These are phyloP conservation scores for Sordariomycetes sp. DNA, from an alignment of 2,329 filamentous ascomycete genomes.

Conservation along the genomic window DNA sequence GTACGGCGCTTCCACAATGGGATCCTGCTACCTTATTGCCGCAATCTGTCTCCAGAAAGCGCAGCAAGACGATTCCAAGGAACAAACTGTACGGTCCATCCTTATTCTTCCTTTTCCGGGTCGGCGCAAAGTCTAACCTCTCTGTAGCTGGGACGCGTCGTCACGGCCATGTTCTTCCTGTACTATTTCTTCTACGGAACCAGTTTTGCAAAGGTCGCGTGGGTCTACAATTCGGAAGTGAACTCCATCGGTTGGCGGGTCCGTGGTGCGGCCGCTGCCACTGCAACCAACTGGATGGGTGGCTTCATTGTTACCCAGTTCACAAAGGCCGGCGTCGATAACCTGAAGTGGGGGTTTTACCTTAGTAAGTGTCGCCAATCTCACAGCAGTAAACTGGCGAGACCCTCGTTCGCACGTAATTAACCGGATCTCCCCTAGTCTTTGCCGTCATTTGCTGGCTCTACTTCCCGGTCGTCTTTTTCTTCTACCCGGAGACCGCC, in stretches of 20 bases:
- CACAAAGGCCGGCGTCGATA: slow-evolving; percentile 26
- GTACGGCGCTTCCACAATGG: slow-evolving; percentile 20
- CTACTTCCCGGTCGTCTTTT: slow-evolving; percentile 25
- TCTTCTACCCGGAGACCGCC: slow-evolving; percentile 35
- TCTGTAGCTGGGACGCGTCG: slow-evolving; percentile 19
- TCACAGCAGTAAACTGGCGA: neutral
- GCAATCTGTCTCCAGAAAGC: slow-evolving; percentile 18
- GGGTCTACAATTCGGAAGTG: slow-evolving; percentile 27
- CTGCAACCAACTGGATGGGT: slow-evolving; percentile 28
- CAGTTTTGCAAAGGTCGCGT: slow-evolving; percentile 22
- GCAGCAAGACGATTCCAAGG: slow-evolving; percentile 14
- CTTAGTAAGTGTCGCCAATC: slow-evolving; percentile 16
- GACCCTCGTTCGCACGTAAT: neutral
- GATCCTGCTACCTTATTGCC: slow-evolving; percentile 21
- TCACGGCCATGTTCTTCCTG: slow-evolving; percentile 27
- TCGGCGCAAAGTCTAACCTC: neutral
- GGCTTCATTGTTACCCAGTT: slow-evolving; percentile 28
- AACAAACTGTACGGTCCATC: slow-evolving; percentile 10
- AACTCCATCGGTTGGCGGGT: slow-evolving; percentile 26
- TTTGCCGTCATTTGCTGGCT: slow-evolving; percentile 18
- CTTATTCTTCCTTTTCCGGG: neutral
- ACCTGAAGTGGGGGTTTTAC: slow-evolving; percentile 26
- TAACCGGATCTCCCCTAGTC: slow-evolving; percentile 9
- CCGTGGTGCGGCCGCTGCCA: slow-evolving; percentile 26
- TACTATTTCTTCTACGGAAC: slow-evolving; percentile 27